Evolutionary conservation across 805 yeast genomes (phyloP).

Genomic region (Danielozyma ontarioensis): DNA sequence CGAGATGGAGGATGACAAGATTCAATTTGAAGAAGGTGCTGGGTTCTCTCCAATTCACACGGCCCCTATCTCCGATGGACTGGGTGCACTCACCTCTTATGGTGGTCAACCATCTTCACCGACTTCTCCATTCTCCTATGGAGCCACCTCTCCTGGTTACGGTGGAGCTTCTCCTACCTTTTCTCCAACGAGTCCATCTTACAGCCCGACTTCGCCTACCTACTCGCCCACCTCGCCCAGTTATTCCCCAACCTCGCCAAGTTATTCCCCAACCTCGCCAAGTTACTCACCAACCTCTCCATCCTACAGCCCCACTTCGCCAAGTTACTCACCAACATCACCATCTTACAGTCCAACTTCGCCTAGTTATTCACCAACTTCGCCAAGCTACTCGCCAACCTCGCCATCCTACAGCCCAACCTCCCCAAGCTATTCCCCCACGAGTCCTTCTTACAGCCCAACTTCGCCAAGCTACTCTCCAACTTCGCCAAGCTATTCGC

Average conservation of each 20-base stretch:
- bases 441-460: conserved; percentile 19
- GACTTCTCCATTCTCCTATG: conserved; percentile 54
- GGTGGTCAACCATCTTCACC: conserved; percentile 60
- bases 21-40: conserved; percentile 62
- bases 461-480: conserved; percentile 22
- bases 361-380: conserved; percentile 23
- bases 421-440: conserved; percentile 22
- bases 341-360: conserved; percentile 23
- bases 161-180: conserved; percentile 53
- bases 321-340: conserved; percentile 22
- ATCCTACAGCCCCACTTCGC: conserved; percentile 15
- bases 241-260: conserved; percentile 61
- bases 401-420: conserved; percentile 23
- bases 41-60: conserved; percentile 94
- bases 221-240: conserved; percentile 79
- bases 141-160: conserved; percentile 44
- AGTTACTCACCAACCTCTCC: conserved; percentile 53
- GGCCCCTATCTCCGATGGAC: conserved; percentile 67
- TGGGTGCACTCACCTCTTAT: conserved; percentile 85
- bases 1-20: conserved; percentile 56
- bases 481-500: conserved; percentile 56
- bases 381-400: conserved; percentile 22
- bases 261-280: conserved; percentile 71
- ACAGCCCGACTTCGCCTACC: conserved; percentile 78
- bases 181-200: conserved; percentile 66